phyloP scores from a whole-genome alignment of 352 stramenopile species.

The Phytophthora cactorum region DNA sequence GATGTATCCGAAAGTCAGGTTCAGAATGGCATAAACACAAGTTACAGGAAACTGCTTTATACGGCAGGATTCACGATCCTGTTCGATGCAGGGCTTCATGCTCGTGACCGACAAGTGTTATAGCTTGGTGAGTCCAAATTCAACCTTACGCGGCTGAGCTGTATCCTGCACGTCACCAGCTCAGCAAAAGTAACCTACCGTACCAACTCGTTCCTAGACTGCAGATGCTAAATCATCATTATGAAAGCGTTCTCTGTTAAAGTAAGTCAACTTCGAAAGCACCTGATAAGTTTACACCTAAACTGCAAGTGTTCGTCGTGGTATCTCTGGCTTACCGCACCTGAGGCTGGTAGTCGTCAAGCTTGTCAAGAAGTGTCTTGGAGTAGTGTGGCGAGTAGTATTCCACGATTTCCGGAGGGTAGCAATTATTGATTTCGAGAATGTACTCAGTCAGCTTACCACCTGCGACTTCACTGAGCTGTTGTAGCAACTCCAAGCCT shows the following conservation, averaged over 20 bases:
- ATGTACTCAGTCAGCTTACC: conserved; percentile 97
- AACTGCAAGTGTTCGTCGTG: background rate
- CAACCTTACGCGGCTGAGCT: background rate
- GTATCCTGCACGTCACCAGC: background rate
- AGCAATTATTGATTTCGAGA: conserved; percentile 96
- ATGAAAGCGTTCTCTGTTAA: background rate
- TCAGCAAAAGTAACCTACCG: background rate
- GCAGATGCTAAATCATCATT: no score
- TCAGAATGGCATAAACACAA: background rate
- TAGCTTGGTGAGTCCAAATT: background rate
- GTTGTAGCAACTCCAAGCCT: conserved; percentile 93
- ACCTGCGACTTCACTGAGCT: conserved; percentile 91
- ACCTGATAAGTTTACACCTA: background rate
- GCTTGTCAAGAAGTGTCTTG: conserved; percentile 95
- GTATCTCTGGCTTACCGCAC: conserved; percentile 54
- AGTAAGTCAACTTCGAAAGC: conserved; percentile 8
- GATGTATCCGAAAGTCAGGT: background rate
- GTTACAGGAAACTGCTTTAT: background rate
- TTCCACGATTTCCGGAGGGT: conserved; percentile 95
- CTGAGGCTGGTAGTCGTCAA: conserved; percentile 94
- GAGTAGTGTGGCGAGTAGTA: conserved; percentile 97
- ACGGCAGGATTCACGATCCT: background rate
- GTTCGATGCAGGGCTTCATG: background rate
- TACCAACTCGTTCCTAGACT: background rate
- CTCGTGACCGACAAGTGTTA: background rate